These are phyloP conservation scores for Cadophora sp. DNA, from an alignment of 2,329 filamentous ascomycete genomes.

Conservation along the genomic window DNA sequence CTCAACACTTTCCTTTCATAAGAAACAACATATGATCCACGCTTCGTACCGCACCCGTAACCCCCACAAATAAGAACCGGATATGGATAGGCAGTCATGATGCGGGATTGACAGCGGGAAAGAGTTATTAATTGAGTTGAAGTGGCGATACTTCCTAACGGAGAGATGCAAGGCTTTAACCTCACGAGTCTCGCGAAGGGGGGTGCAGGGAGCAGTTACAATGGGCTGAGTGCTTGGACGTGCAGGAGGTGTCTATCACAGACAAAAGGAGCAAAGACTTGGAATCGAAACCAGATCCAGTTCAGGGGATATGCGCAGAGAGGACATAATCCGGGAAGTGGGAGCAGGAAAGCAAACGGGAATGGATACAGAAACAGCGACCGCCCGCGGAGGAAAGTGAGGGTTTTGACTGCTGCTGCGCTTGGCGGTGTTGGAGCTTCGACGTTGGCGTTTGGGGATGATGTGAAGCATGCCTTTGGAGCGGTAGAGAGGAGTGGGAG, in stretches of 20 bases:
- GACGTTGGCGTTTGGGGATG: slow-evolving; percentile 62
- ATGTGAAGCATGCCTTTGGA: slow-evolving; percentile 78
- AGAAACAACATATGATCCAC: not conserved
- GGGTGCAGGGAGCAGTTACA: not conserved
- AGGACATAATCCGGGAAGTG: not conserved
- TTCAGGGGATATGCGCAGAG: slow-evolving; percentile 22
- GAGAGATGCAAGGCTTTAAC: slow-evolving; percentile 39
- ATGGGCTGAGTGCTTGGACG: slow-evolving; percentile 34
- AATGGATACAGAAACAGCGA: slow-evolving; percentile 20
- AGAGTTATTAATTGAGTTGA: no score
- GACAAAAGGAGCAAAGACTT: slow-evolving; percentile 17
- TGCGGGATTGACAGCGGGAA: not conserved
- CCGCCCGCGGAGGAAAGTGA: slow-evolving; percentile 28
- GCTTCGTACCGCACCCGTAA: not conserved
- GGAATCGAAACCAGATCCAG: slow-evolving; percentile 16
- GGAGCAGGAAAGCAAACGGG: slow-evolving; percentile 11
- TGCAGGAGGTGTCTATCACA: slow-evolving; percentile 38
- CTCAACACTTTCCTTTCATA: slow-evolving; percentile 7
- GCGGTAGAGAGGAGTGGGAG: slow-evolving; percentile 79
- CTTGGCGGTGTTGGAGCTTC: slow-evolving; percentile 37
- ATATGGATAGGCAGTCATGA: slow-evolving; percentile 1
- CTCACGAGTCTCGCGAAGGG: slow-evolving; percentile 27
- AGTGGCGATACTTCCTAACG: not conserved
- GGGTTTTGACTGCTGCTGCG: slow-evolving; percentile 34
- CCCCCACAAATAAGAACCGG: not conserved